Evolutionary conservation across 257 asterid genomes (phyloP), one percentile per base, ranked within the genome.

Genomic region (Jaltomata sinuosa): DNA sequence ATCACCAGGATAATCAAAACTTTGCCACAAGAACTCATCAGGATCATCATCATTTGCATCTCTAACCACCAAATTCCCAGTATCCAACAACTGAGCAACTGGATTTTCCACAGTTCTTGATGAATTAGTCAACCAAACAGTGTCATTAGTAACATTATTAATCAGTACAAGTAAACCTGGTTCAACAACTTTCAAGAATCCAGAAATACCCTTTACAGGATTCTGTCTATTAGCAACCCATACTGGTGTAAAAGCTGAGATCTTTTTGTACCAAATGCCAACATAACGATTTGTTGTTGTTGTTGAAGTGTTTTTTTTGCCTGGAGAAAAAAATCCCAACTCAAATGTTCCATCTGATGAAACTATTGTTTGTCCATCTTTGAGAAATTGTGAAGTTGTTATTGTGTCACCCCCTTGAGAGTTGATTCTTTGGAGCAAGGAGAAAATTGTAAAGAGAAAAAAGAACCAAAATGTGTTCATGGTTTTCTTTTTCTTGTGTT

Each of bases 151-250:
- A 45, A 5, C 80, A 83, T 65, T n/a, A 82, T 65, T 50, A 83
- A 64, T 21, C 54, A 83, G 79, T 27, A 67, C 50, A 22, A 83
- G 85, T 27, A 7, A n/a, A n/a, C 85, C 80, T 45, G 45, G 40
- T 12, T 40, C 53, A 22, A 38, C 27, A 14, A 84, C 9, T 10
- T 64, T 57, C 57, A 84, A 84, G 50, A 62, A 18, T n/a, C 83
- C 86, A 25, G 29, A 40, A 4, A 2, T 69, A 78, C 55, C 83
- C 18, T 81, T 47, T 5, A 84, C 34, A 18, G 86, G 84, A 40
- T 3, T 31, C 25, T 59, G 59, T 49, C 86, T 84, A 32, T 84
- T 84, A 29, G 80, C 86, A 27, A 84, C 86, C 86, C 86, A 84
- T 27, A 84, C 79, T 27, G 81, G 65, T 47, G 85, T 83, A 31